Base-by-base conservation (phyloP, 1,284 basidiomycete species). In the Coniferiporia sulphurascens region DNA sequence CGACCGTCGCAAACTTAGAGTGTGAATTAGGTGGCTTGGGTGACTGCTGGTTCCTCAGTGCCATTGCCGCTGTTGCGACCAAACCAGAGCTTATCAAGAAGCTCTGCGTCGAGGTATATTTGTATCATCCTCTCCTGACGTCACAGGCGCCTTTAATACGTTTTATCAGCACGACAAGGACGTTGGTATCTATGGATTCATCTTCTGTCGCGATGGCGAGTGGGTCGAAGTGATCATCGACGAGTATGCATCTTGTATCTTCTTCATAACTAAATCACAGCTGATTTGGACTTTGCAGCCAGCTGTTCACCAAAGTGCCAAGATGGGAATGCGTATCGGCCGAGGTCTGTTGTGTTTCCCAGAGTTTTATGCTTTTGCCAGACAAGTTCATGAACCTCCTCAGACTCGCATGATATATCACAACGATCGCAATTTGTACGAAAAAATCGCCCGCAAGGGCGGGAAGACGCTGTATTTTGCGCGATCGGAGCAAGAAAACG, bases 141-240 rank as follows among this genome's bases (percentile, higher is more conserved):
- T n/a, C 17, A 3, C 8, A 13, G 1, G 7, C 10, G 27, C 44
- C 17, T 48, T 48, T 36, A 58, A 65, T 52, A 12, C 44, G 1
- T 53, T 35, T 58, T 38, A 48, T 13, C 58, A 82, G 80, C 70
- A 76, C 36, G 78, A 83, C 60, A 78, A 80, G 63, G 62, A 64
- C 55, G 65, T 66, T n/a, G 81, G 81, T 1, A 75, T 83, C 7
- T 83, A 83, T 64, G 81, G 81, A 6, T 82, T 81, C 65, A 77
- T 81, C 51, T 81, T 82, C 68, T 80, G 78, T 68, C 69, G 76
- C 15, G 78, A 82, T 60, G 70, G 66, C 41, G 66, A 65, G 36
- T 75, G 73, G 73, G 69, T 71, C 4, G 67, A 66, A 52, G 69
- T 75, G 19, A 71, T 81, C 49, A 75, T 81, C 59, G 79, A 81